phyloP scores from a whole-genome alignment of 1,284 basidiomycete genomes.

The Ceratobasidium sp. region DNA sequence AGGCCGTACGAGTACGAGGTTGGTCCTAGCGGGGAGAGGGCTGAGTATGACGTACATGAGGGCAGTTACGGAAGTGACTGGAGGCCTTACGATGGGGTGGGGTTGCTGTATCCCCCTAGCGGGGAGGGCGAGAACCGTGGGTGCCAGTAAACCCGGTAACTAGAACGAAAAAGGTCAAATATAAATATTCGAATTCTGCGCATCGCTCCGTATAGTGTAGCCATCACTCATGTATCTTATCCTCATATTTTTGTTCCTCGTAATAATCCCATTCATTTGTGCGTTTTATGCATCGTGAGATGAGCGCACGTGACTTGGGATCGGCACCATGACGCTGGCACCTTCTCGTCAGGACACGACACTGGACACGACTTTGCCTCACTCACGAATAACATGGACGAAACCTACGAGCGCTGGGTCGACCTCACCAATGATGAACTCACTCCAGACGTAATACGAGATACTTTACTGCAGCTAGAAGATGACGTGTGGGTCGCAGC shows the following conservation, averaged over 20 bases:
- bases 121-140: background rate
- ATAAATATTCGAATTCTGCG: background rate
- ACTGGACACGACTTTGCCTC: conserved; percentile 15
- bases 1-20: conserved; percentile 7
- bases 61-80: background rate
- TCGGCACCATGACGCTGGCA: conserved; percentile 33
- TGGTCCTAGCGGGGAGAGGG: conserved; percentile 34
- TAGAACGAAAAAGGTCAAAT: conserved; percentile 15
- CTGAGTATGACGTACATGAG: conserved; percentile 22
- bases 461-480: conserved; percentile 62
- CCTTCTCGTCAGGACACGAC: background rate
- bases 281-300: background rate
- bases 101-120: background rate
- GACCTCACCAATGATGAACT: conserved; percentile 65
- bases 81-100: conserved; percentile 11
- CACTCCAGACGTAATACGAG: conserved; percentile 60
- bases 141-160: background rate
- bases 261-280: background rate
- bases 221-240: background rate
- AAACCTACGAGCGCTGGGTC: conserved; percentile 60
- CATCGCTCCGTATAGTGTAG: background rate
- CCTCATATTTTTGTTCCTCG: background rate
- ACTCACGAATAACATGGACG: conserved; percentile 9
- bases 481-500: conserved; percentile 80
- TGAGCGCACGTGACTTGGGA: conserved; percentile 9